A percentile compares a stretch with the other conserved stretches of the same genome.
phyloP scores from a whole-genome alignment of 306 rosid genomes.

The Potentilla sterilis region DNA sequence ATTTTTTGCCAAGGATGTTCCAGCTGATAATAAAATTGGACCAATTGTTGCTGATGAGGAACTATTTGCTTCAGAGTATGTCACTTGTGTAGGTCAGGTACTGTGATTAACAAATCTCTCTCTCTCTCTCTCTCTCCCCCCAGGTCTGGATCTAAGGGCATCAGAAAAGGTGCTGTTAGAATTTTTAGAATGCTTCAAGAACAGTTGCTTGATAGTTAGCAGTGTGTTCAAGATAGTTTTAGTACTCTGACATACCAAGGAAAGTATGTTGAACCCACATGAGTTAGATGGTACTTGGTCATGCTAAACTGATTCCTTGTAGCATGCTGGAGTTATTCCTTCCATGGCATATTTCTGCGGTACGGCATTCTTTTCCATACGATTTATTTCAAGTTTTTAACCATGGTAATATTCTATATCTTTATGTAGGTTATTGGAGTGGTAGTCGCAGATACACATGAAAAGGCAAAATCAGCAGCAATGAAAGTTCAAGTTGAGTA shows the following conservation, averaged over 20 bases:
- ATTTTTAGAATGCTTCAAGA: not conserved
- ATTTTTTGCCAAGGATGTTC: conserved; percentile 67
- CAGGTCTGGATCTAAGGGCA: not conserved
- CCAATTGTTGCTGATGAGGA: conserved; percentile 76
- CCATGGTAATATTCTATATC: conserved; percentile 19
- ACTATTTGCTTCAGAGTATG: conserved; percentile 67
- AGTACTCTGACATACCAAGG: not conserved
- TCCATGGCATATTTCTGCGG: not conserved
- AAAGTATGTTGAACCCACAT: not conserved
- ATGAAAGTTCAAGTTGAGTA: conserved; percentile 63
- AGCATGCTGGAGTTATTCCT: not conserved
- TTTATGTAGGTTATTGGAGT: conserved; percentile 73
- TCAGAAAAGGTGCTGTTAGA: not conserved
- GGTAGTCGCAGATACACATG: conserved; percentile 93
- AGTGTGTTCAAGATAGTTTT: not conserved
- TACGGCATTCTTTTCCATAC: not conserved
- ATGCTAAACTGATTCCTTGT: not conserved
- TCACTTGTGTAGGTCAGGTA: conserved; percentile 98
- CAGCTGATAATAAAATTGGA: conserved; percentile 69
- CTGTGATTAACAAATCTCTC: conserved; percentile 27
- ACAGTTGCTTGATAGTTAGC: not conserved
- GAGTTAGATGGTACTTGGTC: not conserved
- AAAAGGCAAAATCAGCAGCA: conserved; percentile 85
- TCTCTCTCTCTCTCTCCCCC: conserved; percentile 1
- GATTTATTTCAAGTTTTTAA: not conserved